Evolutionary conservation across 2,329 filamentous ascomycete species (phyloP), one percentile per base, ranked within the genome.

Genomic region (Colletotrichum simmondsii): DNA sequence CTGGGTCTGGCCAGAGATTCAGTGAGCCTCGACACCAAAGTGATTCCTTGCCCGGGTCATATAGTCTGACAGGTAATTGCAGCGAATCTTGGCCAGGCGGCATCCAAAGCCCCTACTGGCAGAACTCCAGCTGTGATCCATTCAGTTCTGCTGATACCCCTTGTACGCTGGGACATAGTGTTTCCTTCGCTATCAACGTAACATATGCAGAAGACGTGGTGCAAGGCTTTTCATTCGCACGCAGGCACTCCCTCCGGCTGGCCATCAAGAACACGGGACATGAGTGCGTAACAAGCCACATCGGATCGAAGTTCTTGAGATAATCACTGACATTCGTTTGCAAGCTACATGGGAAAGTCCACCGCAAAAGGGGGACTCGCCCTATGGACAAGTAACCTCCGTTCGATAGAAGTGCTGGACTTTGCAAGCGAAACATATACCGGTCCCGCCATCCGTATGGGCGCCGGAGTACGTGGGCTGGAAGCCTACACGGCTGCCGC

Each of bases 181-280:
- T 24, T 22, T 26, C 11, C 7, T 56, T 30, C 22, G 68, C 75
- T 30, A 71, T 79, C 28, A 52, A 68, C 16, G 65, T 65, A 5
- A 28, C 53, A 19, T 19, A 46, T 22, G 49, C 57, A 32, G 32
- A 58, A 19, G 46, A 71, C 14, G 65, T 72, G 2, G 30, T 49
- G 30, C 59, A 64, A 3, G 77, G 79, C 1, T 67, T 87, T 46
- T 85, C 85, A 70, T 85, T 88, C 74, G 85, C 86, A 10, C 81
- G 82, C 4, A 80, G 81, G n/a, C 76, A 80, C 5, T 87, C 87
- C 76, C 78, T 89, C 61, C 86, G 87, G 1, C 77, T 89, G 28
- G 83, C 88, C 52, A 81, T 89, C 63, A 83, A 84, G 68, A 87
- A 89, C 79, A 90, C 87, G 0, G 87, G 86, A 28, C 88, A 90